phyloP scores from a whole-genome alignment of 2,329 filamentous ascomycete genomes.

The Fusarium torulosum region DNA sequence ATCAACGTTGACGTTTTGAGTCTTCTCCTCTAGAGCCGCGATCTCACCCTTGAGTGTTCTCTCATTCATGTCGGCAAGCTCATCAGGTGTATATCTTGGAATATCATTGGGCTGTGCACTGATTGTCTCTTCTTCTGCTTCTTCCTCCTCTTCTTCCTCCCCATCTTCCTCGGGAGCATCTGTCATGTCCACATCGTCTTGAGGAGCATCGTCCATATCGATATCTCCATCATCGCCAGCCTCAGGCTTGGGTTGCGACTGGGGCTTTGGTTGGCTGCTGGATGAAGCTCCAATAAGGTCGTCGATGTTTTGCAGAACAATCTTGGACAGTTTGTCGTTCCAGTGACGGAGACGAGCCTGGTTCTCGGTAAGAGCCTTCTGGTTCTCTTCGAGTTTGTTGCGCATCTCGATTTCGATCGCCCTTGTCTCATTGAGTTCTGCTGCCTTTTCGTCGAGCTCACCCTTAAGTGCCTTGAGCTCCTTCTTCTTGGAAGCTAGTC shows the following conservation, averaged over 20 bases:
- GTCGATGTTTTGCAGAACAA: constrained; percentile 83
- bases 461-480: constrained; percentile 83
- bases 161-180: constrained; percentile 51
- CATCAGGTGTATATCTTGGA: constrained; percentile 81
- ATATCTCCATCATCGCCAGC: constrained; percentile 50
- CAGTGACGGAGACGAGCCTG: constrained; percentile 87
- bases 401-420: constrained; percentile 97
- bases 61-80: constrained; percentile 75
- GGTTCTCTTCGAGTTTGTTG: constrained; percentile 96
- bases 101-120: constrained; percentile 67
- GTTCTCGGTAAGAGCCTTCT: constrained; percentile 88
- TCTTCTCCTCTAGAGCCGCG: constrained; percentile 74
- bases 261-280: constrained; percentile 46
- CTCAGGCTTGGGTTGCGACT: constrained; percentile 44
- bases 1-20: constrained; percentile 88
- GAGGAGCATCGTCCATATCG: constrained; percentile 51
- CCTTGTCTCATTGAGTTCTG: constrained; percentile 88
- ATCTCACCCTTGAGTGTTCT: constrained; percentile 72
- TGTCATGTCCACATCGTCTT: constrained; percentile 50
- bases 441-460: constrained; percentile 86
- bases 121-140: constrained; percentile 45
- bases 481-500: constrained; percentile 81
- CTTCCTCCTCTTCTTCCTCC: constrained; percentile 43
- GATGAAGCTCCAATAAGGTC: constrained; percentile 66
- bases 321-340: constrained; percentile 89